Evolutionary conservation across 192 early-diverging fungal species (phyloP).

Genomic region (Mortierella claussenii): DNA sequence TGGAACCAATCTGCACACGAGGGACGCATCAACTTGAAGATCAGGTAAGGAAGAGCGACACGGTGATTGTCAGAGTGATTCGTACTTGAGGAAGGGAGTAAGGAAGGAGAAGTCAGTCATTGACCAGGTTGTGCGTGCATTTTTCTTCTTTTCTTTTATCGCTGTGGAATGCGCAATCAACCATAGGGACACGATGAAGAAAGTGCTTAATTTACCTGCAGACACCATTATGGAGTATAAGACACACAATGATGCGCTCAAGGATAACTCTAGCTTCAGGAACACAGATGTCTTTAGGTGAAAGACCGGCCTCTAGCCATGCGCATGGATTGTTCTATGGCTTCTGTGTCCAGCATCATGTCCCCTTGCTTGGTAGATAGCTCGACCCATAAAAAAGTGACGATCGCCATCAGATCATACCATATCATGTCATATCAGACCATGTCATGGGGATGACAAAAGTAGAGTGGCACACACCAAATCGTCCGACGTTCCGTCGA

Average conservation of each 20-base stretch:
- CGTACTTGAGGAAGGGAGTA: not conserved
- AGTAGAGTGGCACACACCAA: too few species aligned
- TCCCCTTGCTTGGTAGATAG: too few species aligned
- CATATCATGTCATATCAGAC: too few species aligned
- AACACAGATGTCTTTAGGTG: conserved; percentile 82
- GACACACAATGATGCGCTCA: conserved; percentile 88
- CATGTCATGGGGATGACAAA: too few species aligned
- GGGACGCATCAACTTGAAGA: conserved; percentile 83
- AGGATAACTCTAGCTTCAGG: conserved; percentile 88
- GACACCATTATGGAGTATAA: conserved; percentile 96
- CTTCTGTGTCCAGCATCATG: too few species aligned
- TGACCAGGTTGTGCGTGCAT: not conserved
- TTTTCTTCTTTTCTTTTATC: not conserved
- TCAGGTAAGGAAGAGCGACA: conserved; percentile 64
- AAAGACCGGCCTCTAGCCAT: conserved; percentile 18
- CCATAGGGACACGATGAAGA: conserved; percentile 86
- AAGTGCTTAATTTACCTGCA: conserved; percentile 83
- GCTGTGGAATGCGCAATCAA: too few species aligned
- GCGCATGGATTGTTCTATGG: not conserved
- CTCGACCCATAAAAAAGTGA: too few species aligned
- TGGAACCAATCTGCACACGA: conserved; percentile 93
- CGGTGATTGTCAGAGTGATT: not conserved
- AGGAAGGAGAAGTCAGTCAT: not conserved
- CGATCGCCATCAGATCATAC: too few species aligned
- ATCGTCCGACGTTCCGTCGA: too few species aligned